These are phyloP conservation scores for Ceratobasidium sp. DNA, from an alignment of 1,284 basidiomycete genomes.

Conservation along the genomic window DNA sequence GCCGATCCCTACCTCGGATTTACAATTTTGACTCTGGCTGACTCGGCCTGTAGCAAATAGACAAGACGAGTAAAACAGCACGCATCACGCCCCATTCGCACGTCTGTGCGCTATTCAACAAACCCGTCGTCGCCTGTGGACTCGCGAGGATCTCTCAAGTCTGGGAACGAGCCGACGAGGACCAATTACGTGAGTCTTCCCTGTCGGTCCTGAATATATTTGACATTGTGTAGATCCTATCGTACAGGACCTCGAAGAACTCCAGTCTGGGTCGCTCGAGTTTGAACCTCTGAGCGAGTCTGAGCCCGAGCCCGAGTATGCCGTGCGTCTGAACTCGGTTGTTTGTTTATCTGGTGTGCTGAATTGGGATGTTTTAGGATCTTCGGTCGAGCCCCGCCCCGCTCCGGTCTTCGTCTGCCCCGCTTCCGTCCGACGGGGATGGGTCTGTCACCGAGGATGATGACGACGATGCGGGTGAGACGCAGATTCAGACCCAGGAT, in stretches of 20 bases:
- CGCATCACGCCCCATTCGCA: conserved; percentile 9
- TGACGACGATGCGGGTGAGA: conserved; percentile 5
- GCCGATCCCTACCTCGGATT: background rate
- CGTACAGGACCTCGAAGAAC: conserved; percentile 7
- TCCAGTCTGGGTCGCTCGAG: conserved; percentile 3
- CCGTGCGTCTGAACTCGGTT: background rate
- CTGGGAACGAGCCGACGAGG: background rate
- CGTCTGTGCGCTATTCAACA: conserved; percentile 20
- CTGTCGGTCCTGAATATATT: background rate
- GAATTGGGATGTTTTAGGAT: background rate
- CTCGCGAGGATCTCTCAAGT: conserved; percentile 10
- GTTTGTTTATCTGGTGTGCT: no score
- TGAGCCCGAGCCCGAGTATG: conserved; percentile 11
- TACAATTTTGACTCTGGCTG: background rate
- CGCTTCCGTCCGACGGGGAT: background rate
- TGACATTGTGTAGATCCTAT: conserved; percentile 6
- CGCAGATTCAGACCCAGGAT: background rate
- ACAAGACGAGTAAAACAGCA: conserved; percentile 26
- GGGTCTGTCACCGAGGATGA: conserved; percentile 24
- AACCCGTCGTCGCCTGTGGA: conserved; percentile 12
- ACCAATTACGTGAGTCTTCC: conserved; percentile 11
- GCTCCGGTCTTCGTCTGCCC: conserved; percentile 11
- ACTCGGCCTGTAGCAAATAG: background rate
- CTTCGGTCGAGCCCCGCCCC: background rate
- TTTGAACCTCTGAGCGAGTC: conserved; percentile 5